Conservation (phyloP, 2,329 filamentous ascomycete genomes). For the Elsinoe fawcettii region DNA sequence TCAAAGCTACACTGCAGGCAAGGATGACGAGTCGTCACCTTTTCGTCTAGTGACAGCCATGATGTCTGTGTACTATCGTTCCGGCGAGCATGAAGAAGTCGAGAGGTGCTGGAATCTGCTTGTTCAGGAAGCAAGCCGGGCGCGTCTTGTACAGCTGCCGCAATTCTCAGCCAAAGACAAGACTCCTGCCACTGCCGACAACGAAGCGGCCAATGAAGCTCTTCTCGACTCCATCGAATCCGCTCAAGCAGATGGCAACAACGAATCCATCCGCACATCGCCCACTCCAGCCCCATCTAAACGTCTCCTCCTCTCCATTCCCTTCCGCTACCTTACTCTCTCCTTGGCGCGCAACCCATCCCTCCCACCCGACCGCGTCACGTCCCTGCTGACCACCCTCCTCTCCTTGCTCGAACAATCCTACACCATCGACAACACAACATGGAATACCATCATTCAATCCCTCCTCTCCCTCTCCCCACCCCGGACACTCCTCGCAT, state of each 20-base stretch:
- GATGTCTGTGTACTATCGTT: slow-evolving; percentile 58
- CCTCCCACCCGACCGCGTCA: slow-evolving; percentile 30
- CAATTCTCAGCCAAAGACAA: not conserved
- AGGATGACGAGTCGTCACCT: slow-evolving; percentile 33
- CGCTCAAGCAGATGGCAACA: too few relatives aligned
- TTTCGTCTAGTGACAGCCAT: slow-evolving; percentile 53
- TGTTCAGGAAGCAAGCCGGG: slow-evolving; percentile 44
- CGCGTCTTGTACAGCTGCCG: slow-evolving; percentile 5
- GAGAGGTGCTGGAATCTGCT: slow-evolving; percentile 59
- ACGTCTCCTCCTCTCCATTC: slow-evolving; percentile 42
- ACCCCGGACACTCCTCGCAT: slow-evolving; percentile 56
- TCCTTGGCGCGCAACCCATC: slow-evolving; percentile 40
- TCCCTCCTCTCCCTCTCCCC: slow-evolving; percentile 50
- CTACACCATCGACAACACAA: slow-evolving; percentile 65
- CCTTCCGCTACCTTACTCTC: slow-evolving; percentile 46
- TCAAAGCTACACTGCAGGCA: slow-evolving; percentile 28
- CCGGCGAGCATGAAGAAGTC: slow-evolving; percentile 53
- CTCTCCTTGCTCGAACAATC: slow-evolving; percentile 54
- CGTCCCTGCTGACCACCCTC: slow-evolving; percentile 37
- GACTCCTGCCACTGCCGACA: not conserved
- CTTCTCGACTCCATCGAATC: not conserved
- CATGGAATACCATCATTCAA: slow-evolving; percentile 74
- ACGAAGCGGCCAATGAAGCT: slow-evolving; percentile 4
- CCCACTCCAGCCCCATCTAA: slow-evolving; percentile 27
- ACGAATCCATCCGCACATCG: not conserved